Conservation (phyloP, 2,329 filamentous ascomycete genomes). For the Fusarium beomiforme region DNA sequence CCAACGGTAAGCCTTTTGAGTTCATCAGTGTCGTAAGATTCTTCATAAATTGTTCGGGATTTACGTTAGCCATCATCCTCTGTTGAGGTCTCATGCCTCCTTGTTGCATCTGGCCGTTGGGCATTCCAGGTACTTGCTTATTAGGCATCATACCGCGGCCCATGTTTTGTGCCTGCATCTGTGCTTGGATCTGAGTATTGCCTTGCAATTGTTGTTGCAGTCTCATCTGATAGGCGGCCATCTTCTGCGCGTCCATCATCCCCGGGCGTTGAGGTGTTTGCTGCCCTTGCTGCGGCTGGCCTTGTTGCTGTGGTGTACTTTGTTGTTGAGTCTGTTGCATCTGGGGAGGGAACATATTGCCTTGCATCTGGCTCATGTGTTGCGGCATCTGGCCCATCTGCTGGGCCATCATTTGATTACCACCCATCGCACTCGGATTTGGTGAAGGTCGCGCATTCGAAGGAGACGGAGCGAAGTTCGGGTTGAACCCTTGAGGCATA, state of each 20-base stretch:
- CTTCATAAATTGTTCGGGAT: slow-evolving; percentile 78
- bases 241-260: slow-evolving; percentile 74
- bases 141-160: slow-evolving; percentile 64
- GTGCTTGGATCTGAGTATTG: slow-evolving; percentile 60
- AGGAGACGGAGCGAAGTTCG: slow-evolving; percentile 66
- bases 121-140: slow-evolving; percentile 58
- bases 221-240: slow-evolving; percentile 83
- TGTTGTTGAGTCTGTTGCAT: slow-evolving; percentile 60
- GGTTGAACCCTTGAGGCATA: slow-evolving; percentile 68
- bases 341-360: slow-evolving; percentile 51
- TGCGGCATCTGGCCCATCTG: slow-evolving; percentile 59
- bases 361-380: slow-evolving; percentile 62
- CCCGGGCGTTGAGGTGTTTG: slow-evolving; percentile 43
- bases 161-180: slow-evolving; percentile 60
- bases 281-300: slow-evolving; percentile 49
- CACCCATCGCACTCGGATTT: slow-evolving; percentile 62
- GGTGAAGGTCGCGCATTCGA: slow-evolving; percentile 66
- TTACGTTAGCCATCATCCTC: slow-evolving; percentile 55
- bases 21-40: slow-evolving; percentile 82
- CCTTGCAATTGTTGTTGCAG: slow-evolving; percentile 78
- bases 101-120: slow-evolving; percentile 66
- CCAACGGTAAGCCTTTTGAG: slow-evolving; percentile 76
- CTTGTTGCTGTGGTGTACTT: slow-evolving; percentile 52
- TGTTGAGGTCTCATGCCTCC: slow-evolving; percentile 62
- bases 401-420: slow-evolving; percentile 64